phyloP scores from a whole-genome alignment of 78 protist genomes.

The Bigelowiella natans region DNA sequence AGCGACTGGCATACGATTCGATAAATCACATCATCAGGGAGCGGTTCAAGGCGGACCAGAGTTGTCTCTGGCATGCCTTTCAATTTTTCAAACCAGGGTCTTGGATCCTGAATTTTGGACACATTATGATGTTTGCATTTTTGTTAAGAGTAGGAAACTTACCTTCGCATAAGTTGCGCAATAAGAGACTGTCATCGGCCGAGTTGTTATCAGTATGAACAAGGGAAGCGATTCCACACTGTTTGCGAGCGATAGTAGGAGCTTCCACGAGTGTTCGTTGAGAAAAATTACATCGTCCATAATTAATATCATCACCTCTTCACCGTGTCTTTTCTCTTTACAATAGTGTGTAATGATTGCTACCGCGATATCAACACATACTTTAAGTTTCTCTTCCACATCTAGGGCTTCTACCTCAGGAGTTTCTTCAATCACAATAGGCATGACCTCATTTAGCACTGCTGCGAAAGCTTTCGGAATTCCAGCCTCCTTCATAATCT shows the following conservation, averaged over 20 bases:
- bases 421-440: background rate
- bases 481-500: background rate
- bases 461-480: background rate
- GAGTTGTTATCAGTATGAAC: background rate
- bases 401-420: background rate
- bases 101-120: too few species aligned
- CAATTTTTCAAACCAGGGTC: too few species aligned
- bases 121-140: too few species aligned
- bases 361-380: background rate
- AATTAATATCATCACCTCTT: background rate
- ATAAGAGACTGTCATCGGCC: background rate
- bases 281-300: background rate
- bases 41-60: background rate
- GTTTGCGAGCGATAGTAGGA: background rate
- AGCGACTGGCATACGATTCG: background rate
- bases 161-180: background rate
- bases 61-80: background rate
- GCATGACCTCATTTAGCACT: background rate
- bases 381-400: background rate
- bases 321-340: background rate
- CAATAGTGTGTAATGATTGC: background rate
- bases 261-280: background rate
- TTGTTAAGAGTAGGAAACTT: too few species aligned
- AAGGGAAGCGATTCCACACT: background rate
- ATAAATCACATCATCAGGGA: background rate